Evolutionary conservation across 768 basidiomycete genomes (phyloP).

Genomic region (Hypholoma sublateritium): DNA sequence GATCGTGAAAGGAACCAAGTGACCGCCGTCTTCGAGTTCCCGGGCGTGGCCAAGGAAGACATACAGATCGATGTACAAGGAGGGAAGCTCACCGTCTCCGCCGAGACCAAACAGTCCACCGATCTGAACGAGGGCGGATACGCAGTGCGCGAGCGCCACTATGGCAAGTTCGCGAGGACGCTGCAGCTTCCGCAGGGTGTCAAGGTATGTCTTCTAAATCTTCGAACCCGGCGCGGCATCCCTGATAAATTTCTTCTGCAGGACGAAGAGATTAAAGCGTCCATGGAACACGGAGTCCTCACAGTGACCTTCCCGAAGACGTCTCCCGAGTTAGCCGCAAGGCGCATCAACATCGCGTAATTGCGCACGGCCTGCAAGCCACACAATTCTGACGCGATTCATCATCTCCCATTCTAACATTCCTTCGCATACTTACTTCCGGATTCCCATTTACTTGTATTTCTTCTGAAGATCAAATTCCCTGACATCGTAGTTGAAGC

Average conservation of each 20-base stretch:
- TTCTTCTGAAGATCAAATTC: too few relatives aligned
- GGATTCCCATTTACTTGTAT: too few relatives aligned
- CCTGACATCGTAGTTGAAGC: too few relatives aligned
- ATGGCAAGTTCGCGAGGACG: constrained; percentile 45
- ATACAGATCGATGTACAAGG: constrained; percentile 54
- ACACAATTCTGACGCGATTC: too few relatives aligned
- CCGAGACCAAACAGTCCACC: constrained; percentile 40
- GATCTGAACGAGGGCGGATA: constrained; percentile 39
- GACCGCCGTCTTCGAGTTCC: constrained; percentile 62
- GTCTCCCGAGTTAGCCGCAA: constrained; percentile 29
- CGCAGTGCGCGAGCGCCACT: constrained; percentile 51
- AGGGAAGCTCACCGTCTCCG: constrained; percentile 51
- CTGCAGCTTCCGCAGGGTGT: constrained; percentile 54
- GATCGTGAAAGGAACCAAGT: constrained; percentile 45
- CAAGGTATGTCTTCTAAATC: constrained; percentile 36
- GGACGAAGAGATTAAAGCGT: constrained; percentile 34
- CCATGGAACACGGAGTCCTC: constrained; percentile 52
- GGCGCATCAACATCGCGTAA: constrained; percentile 9
- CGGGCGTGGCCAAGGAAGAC: constrained; percentile 54
- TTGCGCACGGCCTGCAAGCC: neutral
- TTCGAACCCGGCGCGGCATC: neutral
- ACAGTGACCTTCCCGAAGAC: constrained; percentile 54
- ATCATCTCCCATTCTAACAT: too few relatives aligned
- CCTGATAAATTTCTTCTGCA: neutral
- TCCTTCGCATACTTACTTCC: too few relatives aligned